Evolutionary conservation across 352 stramenopile species (phyloP).

Genomic region (Phytophthora podocarpi): DNA sequence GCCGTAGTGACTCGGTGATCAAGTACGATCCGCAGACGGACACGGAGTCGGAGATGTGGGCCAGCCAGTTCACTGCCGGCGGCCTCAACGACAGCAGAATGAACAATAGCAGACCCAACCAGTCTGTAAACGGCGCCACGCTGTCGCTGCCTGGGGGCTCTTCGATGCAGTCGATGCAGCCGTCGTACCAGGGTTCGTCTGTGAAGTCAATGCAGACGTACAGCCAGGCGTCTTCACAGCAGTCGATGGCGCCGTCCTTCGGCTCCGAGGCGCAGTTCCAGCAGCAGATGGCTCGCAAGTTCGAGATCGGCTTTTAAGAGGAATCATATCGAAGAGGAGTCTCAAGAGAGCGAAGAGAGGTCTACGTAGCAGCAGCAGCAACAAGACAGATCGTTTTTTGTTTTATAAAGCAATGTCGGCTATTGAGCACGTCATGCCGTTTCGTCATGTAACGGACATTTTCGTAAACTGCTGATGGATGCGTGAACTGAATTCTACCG

Average conservation of each 20-base stretch:
- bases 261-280: slow-evolving; percentile 16
- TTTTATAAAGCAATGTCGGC: neutral
- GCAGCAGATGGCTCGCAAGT: slow-evolving; percentile 21
- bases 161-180: slow-evolving; percentile 11
- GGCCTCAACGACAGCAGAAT: slow-evolving; percentile 5
- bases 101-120: slow-evolving; percentile 9
- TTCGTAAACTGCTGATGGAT: too few species aligned
- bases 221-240: slow-evolving; percentile 16
- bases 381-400: slow-evolving; percentile 7
- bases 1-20: slow-evolving; percentile 23
- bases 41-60: slow-evolving; percentile 50
- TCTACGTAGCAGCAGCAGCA: neutral
- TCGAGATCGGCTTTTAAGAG: slow-evolving; percentile 28
- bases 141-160: slow-evolving; percentile 12
- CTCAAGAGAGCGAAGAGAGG: neutral
- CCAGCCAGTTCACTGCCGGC: slow-evolving; percentile 42
- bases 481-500: too few species aligned
- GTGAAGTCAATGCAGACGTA: neutral
- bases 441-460: too few species aligned
- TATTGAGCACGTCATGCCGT: too few species aligned
- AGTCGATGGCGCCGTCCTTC: slow-evolving; percentile 18
- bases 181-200: slow-evolving; percentile 14
- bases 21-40: slow-evolving; percentile 46
- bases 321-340: too few species aligned
- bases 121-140: slow-evolving; percentile 21